A percentile compares a stretch with the other conserved stretches of the same genome.
Evolutionary conservation across 2,329 filamentous ascomycete genomes (phyloP).

Genomic region (Cladosporium sp.): DNA sequence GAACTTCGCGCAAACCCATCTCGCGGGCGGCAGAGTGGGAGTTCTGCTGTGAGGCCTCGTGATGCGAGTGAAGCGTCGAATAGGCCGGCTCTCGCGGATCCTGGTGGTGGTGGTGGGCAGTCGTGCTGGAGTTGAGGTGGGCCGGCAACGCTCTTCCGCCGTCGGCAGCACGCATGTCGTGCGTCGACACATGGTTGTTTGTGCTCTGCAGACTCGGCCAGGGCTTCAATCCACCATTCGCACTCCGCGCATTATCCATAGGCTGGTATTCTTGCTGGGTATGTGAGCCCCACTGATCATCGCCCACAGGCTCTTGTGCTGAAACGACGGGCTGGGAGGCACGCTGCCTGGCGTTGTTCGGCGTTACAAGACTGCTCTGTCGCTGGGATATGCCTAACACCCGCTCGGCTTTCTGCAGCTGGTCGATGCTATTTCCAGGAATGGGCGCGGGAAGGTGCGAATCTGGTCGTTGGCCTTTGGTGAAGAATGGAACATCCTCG

Average conservation of each 20-base stretch:
- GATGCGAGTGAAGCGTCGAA: conserved; percentile 32
- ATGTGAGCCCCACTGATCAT: conserved; percentile 5
- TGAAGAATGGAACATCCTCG: conserved; percentile 20
- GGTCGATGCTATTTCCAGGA: conserved; percentile 5
- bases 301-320: neutral
- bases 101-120: neutral
- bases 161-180: conserved; percentile 4
- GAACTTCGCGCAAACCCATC: conserved; percentile 45
- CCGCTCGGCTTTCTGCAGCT: conserved; percentile 16
- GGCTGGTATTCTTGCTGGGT: conserved; percentile 12
- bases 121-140: neutral
- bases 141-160: neutral
- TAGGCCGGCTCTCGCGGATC: conserved; percentile 2
- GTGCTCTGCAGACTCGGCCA: conserved; percentile 21
- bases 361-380: conserved; percentile 14
- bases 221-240: conserved; percentile 22
- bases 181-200: conserved; percentile 14
- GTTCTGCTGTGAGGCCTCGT: conserved; percentile 50
- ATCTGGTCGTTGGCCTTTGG: neutral
- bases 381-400: conserved; percentile 17
- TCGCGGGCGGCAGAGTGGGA: conserved; percentile 49
- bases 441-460: neutral
- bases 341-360: conserved; percentile 9
- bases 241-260: conserved; percentile 17
- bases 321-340: conserved; percentile 13